phyloP scores from a whole-genome alignment of 768 basidiomycete species.

The Suillus variegatus region DNA sequence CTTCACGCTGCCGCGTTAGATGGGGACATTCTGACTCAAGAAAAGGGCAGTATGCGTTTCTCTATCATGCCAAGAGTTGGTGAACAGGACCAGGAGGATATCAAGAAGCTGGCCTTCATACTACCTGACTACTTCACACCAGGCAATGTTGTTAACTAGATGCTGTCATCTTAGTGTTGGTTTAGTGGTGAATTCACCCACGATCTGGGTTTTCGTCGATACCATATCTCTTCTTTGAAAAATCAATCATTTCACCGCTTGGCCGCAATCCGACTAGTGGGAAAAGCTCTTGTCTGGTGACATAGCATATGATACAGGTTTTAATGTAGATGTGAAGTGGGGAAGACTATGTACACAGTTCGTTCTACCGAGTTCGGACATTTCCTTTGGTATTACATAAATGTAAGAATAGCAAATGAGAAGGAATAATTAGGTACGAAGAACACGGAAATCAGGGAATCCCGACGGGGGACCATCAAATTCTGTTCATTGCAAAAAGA shows the following conservation, averaged over 20 bases:
- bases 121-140: conserved; percentile 72
- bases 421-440: not conserved
- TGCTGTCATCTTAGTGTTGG: not conserved
- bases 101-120: conserved; percentile 70
- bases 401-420: not conserved
- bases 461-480: not conserved
- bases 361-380: not conserved
- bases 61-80: conserved; percentile 77
- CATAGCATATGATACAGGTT: not conserved
- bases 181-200: not conserved
- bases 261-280: not conserved
- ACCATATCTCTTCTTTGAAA: not conserved
- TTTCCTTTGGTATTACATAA: not conserved
- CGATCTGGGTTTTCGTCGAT: not conserved
- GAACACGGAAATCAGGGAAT: not conserved
- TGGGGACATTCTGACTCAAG: conserved; percentile 61
- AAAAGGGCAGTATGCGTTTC: conserved; percentile 81
- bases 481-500: not conserved
- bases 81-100: conserved; percentile 57
- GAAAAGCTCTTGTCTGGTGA: not conserved
- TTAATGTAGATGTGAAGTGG: not conserved
- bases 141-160: conserved; percentile 9
- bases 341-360: too few relatives aligned
- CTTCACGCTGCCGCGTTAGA: conserved; percentile 59
- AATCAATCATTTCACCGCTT: not conserved